A percentile compares a stretch with the other conserved stretches of the same genome.
These are phyloP conservation scores for Fraxinus nigra DNA, from an alignment of 305 asterid genomes.

Conservation along the genomic window DNA sequence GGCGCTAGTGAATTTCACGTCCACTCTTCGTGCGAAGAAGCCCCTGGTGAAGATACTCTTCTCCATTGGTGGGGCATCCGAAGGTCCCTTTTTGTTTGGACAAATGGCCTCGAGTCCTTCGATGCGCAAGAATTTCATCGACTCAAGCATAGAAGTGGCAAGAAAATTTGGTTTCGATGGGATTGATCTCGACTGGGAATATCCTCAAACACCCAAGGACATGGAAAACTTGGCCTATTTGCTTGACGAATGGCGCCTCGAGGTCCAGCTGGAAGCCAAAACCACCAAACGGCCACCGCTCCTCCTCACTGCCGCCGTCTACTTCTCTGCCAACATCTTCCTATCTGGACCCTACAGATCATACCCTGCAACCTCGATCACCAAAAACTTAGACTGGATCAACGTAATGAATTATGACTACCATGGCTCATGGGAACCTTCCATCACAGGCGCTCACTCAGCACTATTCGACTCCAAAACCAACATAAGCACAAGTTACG, in stretches of 20 bases:
- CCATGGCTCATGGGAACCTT: conserved; percentile 65
- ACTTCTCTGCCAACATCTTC: conserved; percentile 51
- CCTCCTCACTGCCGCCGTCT: conserved; percentile 74
- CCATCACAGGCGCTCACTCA: conserved; percentile 67
- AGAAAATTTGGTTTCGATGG: conserved; percentile 44
- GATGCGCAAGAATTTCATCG: conserved; percentile 8
- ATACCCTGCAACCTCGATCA: conserved; percentile 54
- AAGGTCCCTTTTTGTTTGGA: conserved; percentile 26
- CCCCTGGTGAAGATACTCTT: conserved; percentile 47
- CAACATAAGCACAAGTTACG: conserved; percentile 58
- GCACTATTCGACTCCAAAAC: conserved; percentile 63
- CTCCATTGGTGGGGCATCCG: conserved; percentile 67
- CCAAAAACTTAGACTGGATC: conserved; percentile 64
- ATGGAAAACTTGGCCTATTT: conserved; percentile 50
- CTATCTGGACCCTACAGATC: conserved; percentile 36
- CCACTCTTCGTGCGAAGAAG: conserved; percentile 44
- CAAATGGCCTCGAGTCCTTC: conserved; percentile 43
- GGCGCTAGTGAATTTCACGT: conserved; percentile 47
- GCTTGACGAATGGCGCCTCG: conserved; percentile 61
- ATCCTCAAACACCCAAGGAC: conserved; percentile 46
- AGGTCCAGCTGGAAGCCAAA: conserved; percentile 39
- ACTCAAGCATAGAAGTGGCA: conserved; percentile 57
- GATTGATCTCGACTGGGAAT: conserved; percentile 79
- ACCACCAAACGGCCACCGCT: conserved; percentile 38
- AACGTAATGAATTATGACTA: conserved; percentile 83